Conservation (phyloP, 2,329 filamentous ascomycete species). For the Aspergillus sp. region DNA sequence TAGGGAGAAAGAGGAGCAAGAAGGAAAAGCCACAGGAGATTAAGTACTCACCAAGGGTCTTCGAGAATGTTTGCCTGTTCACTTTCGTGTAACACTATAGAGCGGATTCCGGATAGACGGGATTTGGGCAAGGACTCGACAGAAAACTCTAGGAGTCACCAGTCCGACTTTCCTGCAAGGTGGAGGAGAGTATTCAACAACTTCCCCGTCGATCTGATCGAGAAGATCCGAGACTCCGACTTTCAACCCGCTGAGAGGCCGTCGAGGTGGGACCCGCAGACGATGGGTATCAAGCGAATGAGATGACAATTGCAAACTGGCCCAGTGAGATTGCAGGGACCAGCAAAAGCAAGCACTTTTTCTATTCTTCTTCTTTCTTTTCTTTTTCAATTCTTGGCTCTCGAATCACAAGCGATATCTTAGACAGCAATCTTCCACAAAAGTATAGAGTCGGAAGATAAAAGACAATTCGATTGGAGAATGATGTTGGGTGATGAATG, state of each 20-base stretch:
- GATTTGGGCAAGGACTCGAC: conserved; percentile 23
- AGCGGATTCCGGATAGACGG: conserved; percentile 25
- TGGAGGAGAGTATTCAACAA: conserved; percentile 8
- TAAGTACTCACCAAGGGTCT: conserved; percentile 32
- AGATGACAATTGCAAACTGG: conserved; percentile 32
- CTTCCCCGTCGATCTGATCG: conserved; percentile 13
- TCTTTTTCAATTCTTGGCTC: not conserved
- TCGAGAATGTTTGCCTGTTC: conserved; percentile 37
- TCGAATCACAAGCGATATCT: conserved; percentile 6
- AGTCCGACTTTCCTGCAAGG: conserved; percentile 9
- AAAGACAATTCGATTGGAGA: not conserved
- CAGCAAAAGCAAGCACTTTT: not conserved
- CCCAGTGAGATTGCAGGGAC: conserved; percentile 25
- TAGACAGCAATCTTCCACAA: conserved; percentile 25
- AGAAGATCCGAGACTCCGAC: not conserved
- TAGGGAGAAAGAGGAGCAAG: conserved; percentile 13
- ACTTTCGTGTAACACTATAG: conserved; percentile 35
- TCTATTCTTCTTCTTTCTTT: not conserved
- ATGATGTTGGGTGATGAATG: not conserved
- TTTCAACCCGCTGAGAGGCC: conserved; percentile 4
- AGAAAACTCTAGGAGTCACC: conserved; percentile 19
- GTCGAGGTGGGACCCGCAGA: conserved; percentile 1
- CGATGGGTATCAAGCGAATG: conserved; percentile 20
- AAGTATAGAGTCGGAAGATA: conserved; percentile 14
- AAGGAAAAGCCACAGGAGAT: conserved; percentile 8